Evolutionary conservation across 2,329 filamentous ascomycete species (phyloP).

Genomic region (Sclerotinia sclerotiorum): DNA sequence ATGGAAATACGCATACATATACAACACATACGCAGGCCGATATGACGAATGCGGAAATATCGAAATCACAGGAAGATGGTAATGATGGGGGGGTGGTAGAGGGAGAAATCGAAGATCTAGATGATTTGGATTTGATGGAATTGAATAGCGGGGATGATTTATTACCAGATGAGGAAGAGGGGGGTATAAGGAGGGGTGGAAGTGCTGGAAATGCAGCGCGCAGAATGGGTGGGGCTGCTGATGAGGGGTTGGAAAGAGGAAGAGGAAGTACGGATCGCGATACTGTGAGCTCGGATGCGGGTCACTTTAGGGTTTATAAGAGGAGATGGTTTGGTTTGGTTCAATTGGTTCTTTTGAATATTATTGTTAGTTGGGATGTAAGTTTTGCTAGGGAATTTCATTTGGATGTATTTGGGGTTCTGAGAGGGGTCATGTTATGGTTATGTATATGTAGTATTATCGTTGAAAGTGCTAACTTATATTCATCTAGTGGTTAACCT

Average conservation of each 20-base stretch:
- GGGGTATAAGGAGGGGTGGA: slow-evolving; percentile 12
- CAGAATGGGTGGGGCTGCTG: background rate
- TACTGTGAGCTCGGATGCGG: background rate
- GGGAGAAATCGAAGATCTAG: slow-evolving; percentile 30
- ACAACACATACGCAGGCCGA: slow-evolving; percentile 22
- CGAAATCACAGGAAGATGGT: slow-evolving; percentile 27
- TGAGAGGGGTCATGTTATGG: too few relatives aligned
- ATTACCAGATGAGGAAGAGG: slow-evolving; percentile 31
- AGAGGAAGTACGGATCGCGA: background rate
- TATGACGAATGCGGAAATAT: slow-evolving; percentile 27
- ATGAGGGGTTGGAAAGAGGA: slow-evolving; percentile 2
- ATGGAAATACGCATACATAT: slow-evolving; percentile 7
- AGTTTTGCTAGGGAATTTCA: slow-evolving; percentile 45
- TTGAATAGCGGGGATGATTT: slow-evolving; percentile 39
- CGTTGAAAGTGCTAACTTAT: slow-evolving; percentile 20
- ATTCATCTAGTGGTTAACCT: slow-evolving; percentile 78
- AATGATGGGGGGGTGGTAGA: slow-evolving; percentile 19
- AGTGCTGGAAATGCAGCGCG: slow-evolving; percentile 16
- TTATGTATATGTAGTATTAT: background rate
- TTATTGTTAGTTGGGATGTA: slow-evolving; percentile 94
- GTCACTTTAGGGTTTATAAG: slow-evolving; percentile 65
- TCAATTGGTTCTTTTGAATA: slow-evolving; percentile 83
- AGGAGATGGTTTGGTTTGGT: slow-evolving; percentile 84
- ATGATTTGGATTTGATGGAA: slow-evolving; percentile 29
- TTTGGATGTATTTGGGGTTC: background rate